Percentiles rank a stretch among this genome's conserved stretches.
Evolutionary conservation across 495 filamentous ascomycete genomes (phyloP).

Genomic region (Annulohypoxylon stygium): DNA sequence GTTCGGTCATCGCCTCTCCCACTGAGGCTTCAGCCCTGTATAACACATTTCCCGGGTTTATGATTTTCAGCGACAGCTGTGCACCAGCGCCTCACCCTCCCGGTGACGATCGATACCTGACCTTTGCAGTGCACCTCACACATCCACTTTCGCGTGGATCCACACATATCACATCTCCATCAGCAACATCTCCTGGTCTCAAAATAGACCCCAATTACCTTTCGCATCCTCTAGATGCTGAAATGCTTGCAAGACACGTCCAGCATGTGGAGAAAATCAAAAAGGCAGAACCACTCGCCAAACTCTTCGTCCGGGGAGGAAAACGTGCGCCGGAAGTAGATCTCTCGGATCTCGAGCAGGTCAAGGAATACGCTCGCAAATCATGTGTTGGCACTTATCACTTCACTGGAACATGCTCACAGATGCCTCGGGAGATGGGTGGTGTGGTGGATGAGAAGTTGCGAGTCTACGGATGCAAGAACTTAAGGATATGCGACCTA

Average conservation of each 20-base stretch:
- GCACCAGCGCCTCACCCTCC: not conserved
- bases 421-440: conserved; percentile 49
- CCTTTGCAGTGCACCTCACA: conserved; percentile 48
- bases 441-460: conserved; percentile 55
- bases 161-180: conserved; percentile 59
- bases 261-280: conserved; percentile 53
- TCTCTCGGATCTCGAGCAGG: conserved; percentile 37
- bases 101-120: conserved; percentile 36
- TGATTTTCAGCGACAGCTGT: conserved; percentile 1
- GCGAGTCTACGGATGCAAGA: conserved; percentile 58
- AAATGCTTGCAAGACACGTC: conserved; percentile 57
- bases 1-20: conserved; percentile 70
- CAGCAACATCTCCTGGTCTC: conserved; percentile 48
- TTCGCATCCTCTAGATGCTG: conserved; percentile 61
- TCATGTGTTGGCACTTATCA: conserved; percentile 43
- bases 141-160: conserved; percentile 66
- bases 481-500: conserved; percentile 62
- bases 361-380: conserved; percentile 43
- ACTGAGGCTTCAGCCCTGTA: conserved; percentile 67
- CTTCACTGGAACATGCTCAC: conserved; percentile 47
- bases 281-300: conserved; percentile 52
- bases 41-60: conserved; percentile 12
- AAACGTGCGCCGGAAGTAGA: conserved; percentile 22
- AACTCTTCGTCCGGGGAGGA: conserved; percentile 43
- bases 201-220: conserved; percentile 66